Percentiles rank a stretch among this genome's conserved stretches.
Conservation (phyloP, 345 rosid species). For the Cardiospermum halicacabum region DNA sequence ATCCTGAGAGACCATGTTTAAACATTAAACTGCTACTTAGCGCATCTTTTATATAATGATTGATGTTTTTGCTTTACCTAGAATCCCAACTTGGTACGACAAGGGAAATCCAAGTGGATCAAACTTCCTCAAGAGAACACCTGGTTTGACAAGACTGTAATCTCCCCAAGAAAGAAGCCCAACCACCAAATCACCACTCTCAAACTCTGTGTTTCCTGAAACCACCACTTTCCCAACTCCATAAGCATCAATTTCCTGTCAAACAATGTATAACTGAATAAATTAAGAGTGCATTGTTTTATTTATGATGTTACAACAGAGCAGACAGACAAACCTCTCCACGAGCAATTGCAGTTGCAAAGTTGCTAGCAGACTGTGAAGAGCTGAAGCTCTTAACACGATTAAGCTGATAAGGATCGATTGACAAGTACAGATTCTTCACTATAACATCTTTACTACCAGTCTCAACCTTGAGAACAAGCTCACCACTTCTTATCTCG, state of each 20-base stretch:
- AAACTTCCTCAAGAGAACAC: slow-evolving; percentile 36
- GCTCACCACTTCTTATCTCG: slow-evolving; percentile 23
- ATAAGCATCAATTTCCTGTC: slow-evolving; percentile 42
- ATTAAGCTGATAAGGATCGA: slow-evolving; percentile 57
- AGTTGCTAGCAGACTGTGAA: slow-evolving; percentile 20
- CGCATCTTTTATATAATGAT: background rate
- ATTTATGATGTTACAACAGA: no score
- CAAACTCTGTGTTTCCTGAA: slow-evolving; percentile 41
- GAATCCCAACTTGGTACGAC: slow-evolving; percentile 45
- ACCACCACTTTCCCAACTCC: slow-evolving; percentile 53
- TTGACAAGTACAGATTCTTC: slow-evolving; percentile 45
- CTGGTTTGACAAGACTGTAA: slow-evolving; percentile 34
- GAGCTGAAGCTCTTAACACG: slow-evolving; percentile 44
- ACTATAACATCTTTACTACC: slow-evolving; percentile 33
- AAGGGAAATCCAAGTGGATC: slow-evolving; percentile 59
- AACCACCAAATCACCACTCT: slow-evolving; percentile 40
- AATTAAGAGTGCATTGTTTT: no score
- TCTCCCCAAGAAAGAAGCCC: slow-evolving; percentile 54
- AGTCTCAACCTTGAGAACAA: slow-evolving; percentile 21
- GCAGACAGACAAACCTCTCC: slow-evolving; percentile 43
- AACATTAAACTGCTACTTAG: no score
- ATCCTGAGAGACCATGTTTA: slow-evolving; percentile 21
- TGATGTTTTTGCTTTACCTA: slow-evolving; percentile 27
- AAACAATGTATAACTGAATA: no score
- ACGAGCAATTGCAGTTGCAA: slow-evolving; percentile 23